A percentile compares a stretch with the other conserved stretches of the same genome.
Conservation (phyloP, 306 rosid species). For the Oemleria cerasiformis region DNA sequence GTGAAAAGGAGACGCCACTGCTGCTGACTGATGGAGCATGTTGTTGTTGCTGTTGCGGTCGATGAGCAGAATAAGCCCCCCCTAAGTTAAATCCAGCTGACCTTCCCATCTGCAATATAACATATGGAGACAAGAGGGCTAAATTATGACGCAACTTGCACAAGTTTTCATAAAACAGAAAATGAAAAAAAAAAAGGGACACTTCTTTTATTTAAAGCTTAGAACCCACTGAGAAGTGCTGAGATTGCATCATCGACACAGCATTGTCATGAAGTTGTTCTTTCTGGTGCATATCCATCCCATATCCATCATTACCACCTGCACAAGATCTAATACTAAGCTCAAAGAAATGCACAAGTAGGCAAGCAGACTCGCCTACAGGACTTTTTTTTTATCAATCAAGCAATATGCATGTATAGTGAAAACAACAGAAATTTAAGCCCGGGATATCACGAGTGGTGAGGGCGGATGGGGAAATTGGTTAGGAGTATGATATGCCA, state of each 20-base stretch:
- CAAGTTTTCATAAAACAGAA: background rate
- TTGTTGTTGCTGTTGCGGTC: slow-evolving; percentile 85
- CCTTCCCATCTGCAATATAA: slow-evolving; percentile 76
- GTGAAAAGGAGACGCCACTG: slow-evolving; percentile 74
- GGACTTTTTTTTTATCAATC: background rate
- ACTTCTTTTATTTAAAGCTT: slow-evolving; percentile 4
- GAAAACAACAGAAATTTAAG: background rate
- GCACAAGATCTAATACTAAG: slow-evolving; percentile 34
- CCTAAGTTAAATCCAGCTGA: slow-evolving; percentile 85
- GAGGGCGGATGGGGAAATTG: background rate
- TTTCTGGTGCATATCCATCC: slow-evolving; percentile 94
- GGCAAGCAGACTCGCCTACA: background rate
- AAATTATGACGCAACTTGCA: background rate
- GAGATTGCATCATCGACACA: slow-evolving; percentile 89
- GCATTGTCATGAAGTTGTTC: slow-evolving; percentile 92
- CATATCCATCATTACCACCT: slow-evolving; percentile 83
- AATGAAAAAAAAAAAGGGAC: background rate
- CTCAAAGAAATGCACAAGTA: slow-evolving; percentile 21
- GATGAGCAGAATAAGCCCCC: slow-evolving; percentile 73
- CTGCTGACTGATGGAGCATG: slow-evolving; percentile 83
- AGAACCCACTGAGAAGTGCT: slow-evolving; percentile 83
- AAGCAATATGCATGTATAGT: background rate
- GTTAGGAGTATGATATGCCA: background rate
- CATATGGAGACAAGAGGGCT: slow-evolving; percentile 26
- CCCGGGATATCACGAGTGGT: background rate